Percentiles rank a stretch among this genome's conserved stretches.
phyloP scores from a whole-genome alignment of 2,329 filamentous ascomycete genomes.

The Ophiostoma himal-ulmi region DNA sequence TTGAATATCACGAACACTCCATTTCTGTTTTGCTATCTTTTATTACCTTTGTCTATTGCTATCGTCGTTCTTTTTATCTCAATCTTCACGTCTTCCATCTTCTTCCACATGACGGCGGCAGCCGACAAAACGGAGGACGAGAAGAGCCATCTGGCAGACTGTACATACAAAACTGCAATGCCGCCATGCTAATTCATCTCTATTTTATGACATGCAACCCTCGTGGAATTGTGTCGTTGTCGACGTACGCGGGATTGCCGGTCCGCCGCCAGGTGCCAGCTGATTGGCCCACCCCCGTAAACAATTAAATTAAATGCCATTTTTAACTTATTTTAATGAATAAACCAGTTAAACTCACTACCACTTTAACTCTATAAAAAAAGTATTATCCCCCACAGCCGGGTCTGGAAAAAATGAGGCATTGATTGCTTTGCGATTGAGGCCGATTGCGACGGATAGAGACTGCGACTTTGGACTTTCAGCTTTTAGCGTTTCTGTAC shows the following conservation, averaged over 20 bases:
- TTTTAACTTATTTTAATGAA: neutral
- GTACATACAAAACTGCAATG: neutral
- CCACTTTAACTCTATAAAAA: slow-evolving; percentile 3
- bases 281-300: slow-evolving; percentile 12
- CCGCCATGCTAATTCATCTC: neutral
- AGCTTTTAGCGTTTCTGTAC: neutral
- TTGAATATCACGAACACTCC: slow-evolving; percentile 1
- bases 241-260: neutral
- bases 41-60: neutral
- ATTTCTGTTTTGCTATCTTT: neutral
- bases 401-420: neutral
- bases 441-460: neutral
- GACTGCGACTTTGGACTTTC: neutral
- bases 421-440: neutral
- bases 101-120: neutral
- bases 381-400: neutral
- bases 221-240: neutral
- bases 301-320: neutral
- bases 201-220: neutral
- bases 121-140: neutral
- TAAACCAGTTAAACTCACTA: neutral
- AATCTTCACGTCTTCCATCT: neutral
- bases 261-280: slow-evolving; percentile 8
- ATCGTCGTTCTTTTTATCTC: neutral
- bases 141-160: neutral